These are phyloP conservation scores for Sclerospora graminicola DNA, from an alignment of 352 stramenopile species.

Conservation along the genomic window DNA sequence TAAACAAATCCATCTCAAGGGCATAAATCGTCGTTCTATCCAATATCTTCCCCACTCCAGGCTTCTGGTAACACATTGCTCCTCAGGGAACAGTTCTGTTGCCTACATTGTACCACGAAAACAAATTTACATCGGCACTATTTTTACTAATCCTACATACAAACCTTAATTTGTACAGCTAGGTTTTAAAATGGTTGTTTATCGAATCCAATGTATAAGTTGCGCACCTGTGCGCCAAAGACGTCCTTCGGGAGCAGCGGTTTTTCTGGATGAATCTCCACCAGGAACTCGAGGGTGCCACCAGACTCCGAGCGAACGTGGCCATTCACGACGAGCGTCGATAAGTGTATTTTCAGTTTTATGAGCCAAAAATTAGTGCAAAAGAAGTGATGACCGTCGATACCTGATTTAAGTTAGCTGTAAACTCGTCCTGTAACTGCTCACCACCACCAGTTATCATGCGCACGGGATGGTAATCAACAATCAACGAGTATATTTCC, in stretches of 20 bases:
- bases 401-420: constrained; percentile 47
- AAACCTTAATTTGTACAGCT: constrained; percentile 51
- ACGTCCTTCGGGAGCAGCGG: no score
- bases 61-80: constrained; percentile 31
- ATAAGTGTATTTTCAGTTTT: constrained; percentile 37
- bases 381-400: constrained; percentile 7
- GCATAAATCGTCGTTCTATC: constrained; percentile 78
- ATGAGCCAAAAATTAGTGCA: not conserved
- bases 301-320: constrained; percentile 69
- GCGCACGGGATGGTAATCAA: constrained; percentile 50
- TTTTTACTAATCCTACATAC: not conserved
- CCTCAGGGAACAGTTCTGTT: constrained; percentile 32
- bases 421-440: constrained; percentile 45
- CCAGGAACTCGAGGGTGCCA: constrained; percentile 91
- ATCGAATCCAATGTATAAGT: constrained; percentile 3
- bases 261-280: constrained; percentile 33
- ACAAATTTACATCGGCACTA: no score
- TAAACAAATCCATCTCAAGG: constrained; percentile 60
- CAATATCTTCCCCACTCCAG: constrained; percentile 23
- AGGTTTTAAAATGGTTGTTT: constrained; percentile 89
- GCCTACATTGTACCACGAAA: constrained; percentile 4
- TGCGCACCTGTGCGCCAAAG: no score
- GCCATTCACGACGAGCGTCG: constrained; percentile 10
- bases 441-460: constrained; percentile 40
- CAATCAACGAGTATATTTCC: constrained; percentile 79